These are phyloP conservation scores for Gossypium longicalyx DNA, from an alignment of 345 rosid genomes.

Conservation along the genomic window DNA sequence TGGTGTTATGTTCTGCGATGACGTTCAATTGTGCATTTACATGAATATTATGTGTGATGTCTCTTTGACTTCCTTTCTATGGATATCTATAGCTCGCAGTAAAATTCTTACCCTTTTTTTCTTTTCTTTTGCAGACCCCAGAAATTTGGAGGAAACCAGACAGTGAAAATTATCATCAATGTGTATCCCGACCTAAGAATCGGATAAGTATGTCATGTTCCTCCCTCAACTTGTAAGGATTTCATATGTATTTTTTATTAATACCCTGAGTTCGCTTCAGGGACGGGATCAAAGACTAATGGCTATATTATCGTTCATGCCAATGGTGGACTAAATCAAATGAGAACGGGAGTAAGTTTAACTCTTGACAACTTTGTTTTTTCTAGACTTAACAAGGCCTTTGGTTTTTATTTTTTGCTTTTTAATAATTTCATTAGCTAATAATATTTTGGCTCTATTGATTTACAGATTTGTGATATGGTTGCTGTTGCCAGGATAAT, in stretches of 20 bases:
- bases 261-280: conserved; percentile 21
- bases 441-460: conserved; percentile 12
- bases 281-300: conserved; percentile 40
- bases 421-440: not conserved
- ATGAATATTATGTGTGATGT: too few species aligned
- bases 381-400: not conserved
- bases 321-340: conserved; percentile 97
- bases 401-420: not conserved
- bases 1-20: not conserved
- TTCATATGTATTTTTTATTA: not conserved
- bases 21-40: not conserved
- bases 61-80: too few species aligned
- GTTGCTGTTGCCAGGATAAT: conserved; percentile 91
- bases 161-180: conserved; percentile 50
- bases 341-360: conserved; percentile 91
- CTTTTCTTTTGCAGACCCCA: conserved; percentile 45
- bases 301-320: conserved; percentile 92
- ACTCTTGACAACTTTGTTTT: not conserved
- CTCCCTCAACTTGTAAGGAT: too few species aligned
- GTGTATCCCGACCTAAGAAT: conserved; percentile 61
- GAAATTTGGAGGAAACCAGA: conserved; percentile 93
- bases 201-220: conserved; percentile 42
- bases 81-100: too few species aligned
- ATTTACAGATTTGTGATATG: conserved; percentile 89
- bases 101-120: not conserved